Conservation (phyloP, 352 stramenopile genomes). For the Plasmopara muralis region DNA sequence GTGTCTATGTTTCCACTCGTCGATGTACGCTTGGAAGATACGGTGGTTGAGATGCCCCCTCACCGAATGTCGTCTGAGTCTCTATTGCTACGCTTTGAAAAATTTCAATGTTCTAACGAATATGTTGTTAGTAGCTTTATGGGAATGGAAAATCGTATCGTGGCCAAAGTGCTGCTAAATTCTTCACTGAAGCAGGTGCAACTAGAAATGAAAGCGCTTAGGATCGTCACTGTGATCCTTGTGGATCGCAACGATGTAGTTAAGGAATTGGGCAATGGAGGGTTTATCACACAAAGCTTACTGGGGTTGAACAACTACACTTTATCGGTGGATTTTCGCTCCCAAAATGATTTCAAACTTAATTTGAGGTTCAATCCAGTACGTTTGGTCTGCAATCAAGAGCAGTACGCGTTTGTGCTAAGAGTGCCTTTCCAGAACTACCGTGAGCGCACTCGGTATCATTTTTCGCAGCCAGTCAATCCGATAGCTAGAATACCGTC, state of each 20-base stretch:
- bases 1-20: conserved; percentile 80
- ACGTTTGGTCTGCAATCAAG: conserved; percentile 74
- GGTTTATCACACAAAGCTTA: conserved; percentile 61
- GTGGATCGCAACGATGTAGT: conserved; percentile 36
- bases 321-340: conserved; percentile 56
- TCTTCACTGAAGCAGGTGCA: conserved; percentile 68
- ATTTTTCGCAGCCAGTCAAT: conserved; percentile 22
- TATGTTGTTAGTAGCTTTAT: conserved; percentile 49
- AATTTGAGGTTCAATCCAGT: conserved; percentile 49
- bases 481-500: conserved; percentile 9
- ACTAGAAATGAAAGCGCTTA: conserved; percentile 53
- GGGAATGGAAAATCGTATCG: conserved; percentile 65
- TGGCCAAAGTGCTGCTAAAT: conserved; percentile 82
- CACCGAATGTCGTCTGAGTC: conserved; percentile 74
- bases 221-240: conserved; percentile 72
- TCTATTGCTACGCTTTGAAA: conserved; percentile 63
- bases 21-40: conserved; percentile 60
- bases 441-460: conserved; percentile 50
- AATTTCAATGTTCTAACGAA: conserved; percentile 61
- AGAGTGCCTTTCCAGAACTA: conserved; percentile 73
- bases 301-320: conserved; percentile 60
- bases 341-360: conserved; percentile 46
- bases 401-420: conserved; percentile 76
- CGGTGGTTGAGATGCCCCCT: conserved; percentile 67
- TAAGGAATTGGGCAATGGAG: conserved; percentile 23